Base-by-base conservation (phyloP, 257 asterid species). In the Jasminum sambac region DNA sequence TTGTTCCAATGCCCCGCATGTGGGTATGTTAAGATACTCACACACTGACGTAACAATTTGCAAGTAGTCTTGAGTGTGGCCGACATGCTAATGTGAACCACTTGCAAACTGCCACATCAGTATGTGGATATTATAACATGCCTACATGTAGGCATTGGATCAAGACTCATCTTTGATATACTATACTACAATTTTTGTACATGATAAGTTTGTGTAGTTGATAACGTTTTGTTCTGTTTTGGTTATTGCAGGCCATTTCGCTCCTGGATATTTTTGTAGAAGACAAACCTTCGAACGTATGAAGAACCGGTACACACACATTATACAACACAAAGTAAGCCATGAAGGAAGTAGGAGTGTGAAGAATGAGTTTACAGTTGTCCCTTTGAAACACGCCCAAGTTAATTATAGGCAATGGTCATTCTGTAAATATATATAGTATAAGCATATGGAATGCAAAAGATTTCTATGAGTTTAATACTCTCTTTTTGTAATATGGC, bases 221-320 rank as follows among this genome's bases (percentile, higher is more conserved):
- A n/a, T n/a, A n/a, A 52, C 6, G 12, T 10, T 19, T 13, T 52
- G 3, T 21, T 13, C 61, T 24, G 38, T 38, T 71, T 64, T 61
- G 74, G 38, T 61, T 16, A 23, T 74, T 69, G 76, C 89, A 94
- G 99, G 96, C 90, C 6, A 86, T 94, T 0, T 86, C 96, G 30
- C 98, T 94, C 42, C 74, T 94, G 86, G 99, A 94, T 83, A 88
- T 88, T 73, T 94, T 94, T 76, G 90, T 79, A 4, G 96, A 85
- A 19, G 81, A 55, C 76, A 78, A 77, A 50, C 40, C 85, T 57
- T 81, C 63, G 76, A 76, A 62, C 58, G 4, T 64, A 6, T 19
- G 23, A 17, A 43, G 26, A 11, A 0, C 37, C 4, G 23, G 52
- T 41, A 16, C 37, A 61, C n/a, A 8, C 44, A 40, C 14, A 5